Evolutionary conservation across 129 eudicot species (phyloP).

Genomic region (Glebionis coronaria): DNA sequence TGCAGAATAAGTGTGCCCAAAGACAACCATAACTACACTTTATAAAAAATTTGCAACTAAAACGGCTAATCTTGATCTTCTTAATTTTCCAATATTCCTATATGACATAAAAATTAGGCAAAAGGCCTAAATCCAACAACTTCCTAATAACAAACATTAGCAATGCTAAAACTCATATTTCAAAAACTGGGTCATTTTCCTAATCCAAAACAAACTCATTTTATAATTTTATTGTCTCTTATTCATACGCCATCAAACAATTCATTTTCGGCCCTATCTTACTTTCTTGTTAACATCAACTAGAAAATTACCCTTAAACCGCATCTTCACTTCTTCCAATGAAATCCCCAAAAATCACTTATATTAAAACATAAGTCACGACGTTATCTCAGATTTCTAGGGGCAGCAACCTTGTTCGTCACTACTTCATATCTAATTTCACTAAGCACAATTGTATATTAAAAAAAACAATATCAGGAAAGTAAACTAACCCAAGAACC

Average conservation of each 20-base stretch:
- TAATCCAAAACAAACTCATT: not conserved
- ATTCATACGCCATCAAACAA: not conserved
- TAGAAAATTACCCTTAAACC: not conserved
- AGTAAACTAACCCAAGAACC: constrained; percentile 69
- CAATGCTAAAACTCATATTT: not conserved
- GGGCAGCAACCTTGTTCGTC: not conserved
- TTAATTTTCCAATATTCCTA: not conserved
- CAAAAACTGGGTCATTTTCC: not conserved
- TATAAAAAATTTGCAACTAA: not conserved
- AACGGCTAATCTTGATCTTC: not conserved
- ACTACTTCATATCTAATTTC: not conserved
- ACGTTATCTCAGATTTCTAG: not conserved
- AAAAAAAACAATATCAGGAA: not conserved
- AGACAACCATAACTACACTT: not conserved
- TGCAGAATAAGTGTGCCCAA: not conserved
- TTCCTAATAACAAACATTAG: not conserved
- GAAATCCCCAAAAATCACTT: not conserved
- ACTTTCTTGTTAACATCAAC: constrained; percentile 4
- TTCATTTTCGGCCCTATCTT: not conserved
- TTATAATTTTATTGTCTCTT: too few relatives aligned
- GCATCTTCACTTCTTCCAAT: constrained; percentile 2
- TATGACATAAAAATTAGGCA: not conserved
- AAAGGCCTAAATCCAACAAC: not conserved
- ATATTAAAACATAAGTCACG: not conserved
- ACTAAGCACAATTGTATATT: not conserved